Evolutionary conservation across 2,329 filamentous ascomycete species (phyloP).

Genomic region (Fusarium staphyleae): DNA sequence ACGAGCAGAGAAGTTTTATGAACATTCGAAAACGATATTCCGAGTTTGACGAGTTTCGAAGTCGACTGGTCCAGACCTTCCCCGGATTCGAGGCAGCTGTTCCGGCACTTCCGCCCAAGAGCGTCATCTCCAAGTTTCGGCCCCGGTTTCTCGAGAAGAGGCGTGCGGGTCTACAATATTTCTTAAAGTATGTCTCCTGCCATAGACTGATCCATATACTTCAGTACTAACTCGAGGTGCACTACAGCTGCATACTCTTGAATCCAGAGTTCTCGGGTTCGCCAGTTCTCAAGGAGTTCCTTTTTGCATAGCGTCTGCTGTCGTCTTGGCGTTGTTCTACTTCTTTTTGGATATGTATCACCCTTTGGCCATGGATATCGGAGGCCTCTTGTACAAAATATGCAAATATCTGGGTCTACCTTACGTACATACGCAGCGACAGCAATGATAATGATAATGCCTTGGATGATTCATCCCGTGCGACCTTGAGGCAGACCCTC

Average conservation of each 20-base stretch:
- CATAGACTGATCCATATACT: too few species aligned
- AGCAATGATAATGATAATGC: conserved; percentile 41
- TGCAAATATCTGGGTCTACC: conserved; percentile 23
- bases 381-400: conserved; percentile 37
- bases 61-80: conserved; percentile 78
- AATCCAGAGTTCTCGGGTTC: conserved; percentile 94
- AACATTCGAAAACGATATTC: conserved; percentile 80
- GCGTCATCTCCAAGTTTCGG: conserved; percentile 84
- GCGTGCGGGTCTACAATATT: conserved; percentile 84
- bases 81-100: conserved; percentile 85
- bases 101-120: conserved; percentile 90
- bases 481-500: not conserved
- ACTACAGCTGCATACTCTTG: conserved; percentile 78
- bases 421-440: conserved; percentile 23
- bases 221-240: conserved; percentile 20
- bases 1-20: conserved; percentile 64
- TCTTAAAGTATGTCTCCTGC: conserved; percentile 76
- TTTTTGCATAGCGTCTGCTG: conserved; percentile 65
- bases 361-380: conserved; percentile 12
- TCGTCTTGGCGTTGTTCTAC: conserved; percentile 20
- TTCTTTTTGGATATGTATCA: conserved; percentile 34
- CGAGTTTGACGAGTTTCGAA: conserved; percentile 86
- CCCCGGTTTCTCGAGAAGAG: conserved; percentile 86
- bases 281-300: conserved; percentile 89
- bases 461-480: conserved; percentile 29